These are phyloP conservation scores for Aspergillus arachidicola DNA, from an alignment of 2,329 filamentous ascomycete species.

Conservation along the genomic window DNA sequence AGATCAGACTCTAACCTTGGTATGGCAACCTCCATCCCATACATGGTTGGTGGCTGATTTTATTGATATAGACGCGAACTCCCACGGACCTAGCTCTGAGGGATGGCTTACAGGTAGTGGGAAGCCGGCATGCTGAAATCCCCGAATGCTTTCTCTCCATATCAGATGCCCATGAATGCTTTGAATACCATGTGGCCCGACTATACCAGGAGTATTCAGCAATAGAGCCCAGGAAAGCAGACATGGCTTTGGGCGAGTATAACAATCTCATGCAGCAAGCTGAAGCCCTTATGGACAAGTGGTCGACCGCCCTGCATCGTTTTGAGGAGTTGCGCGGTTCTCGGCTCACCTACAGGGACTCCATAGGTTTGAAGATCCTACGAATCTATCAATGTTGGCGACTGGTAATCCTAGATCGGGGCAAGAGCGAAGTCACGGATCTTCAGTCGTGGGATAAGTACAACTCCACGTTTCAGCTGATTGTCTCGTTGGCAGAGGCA, in stretches of 20 bases:
- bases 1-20: conserved; percentile 9
- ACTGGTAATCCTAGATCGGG: background rate
- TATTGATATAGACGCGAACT: background rate
- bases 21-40: background rate
- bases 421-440: background rate
- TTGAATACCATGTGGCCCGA: background rate
- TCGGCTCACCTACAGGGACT: background rate
- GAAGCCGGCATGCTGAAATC: background rate
- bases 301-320: background rate
- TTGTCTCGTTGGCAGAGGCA: background rate
- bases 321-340: background rate
- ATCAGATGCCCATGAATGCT: background rate
- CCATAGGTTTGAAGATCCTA: background rate
- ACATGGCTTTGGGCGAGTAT: background rate
- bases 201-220: background rate
- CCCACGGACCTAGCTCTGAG: background rate
- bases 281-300: background rate
- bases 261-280: background rate
- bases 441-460: background rate
- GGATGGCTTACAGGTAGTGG: background rate
- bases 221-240: background rate
- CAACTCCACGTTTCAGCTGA: background rate
- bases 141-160: background rate
- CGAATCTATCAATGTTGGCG: background rate
- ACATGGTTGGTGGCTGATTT: background rate